Percentiles rank a stretch among this genome's conserved stretches.
Evolutionary conservation across 768 basidiomycete genomes (phyloP).

Genomic region (Clavaria fumosa): DNA sequence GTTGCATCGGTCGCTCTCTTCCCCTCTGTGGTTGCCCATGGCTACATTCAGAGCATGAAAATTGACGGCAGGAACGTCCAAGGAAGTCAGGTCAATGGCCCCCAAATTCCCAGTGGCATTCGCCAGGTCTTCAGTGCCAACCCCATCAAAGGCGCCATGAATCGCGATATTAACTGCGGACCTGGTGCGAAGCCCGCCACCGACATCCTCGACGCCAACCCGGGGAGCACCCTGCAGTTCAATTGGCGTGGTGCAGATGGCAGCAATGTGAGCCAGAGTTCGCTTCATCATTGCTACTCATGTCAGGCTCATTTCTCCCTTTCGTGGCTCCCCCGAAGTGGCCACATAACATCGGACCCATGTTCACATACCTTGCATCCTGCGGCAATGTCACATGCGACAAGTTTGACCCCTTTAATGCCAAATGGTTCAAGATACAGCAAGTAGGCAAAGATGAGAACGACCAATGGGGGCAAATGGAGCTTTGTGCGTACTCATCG

Average conservation of each 20-base stretch:
- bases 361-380: conserved; percentile 59
- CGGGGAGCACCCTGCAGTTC: conserved; percentile 40
- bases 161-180: conserved; percentile 47
- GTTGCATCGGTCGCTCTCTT: conserved; percentile 1
- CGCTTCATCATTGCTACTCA: no score
- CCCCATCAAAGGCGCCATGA: conserved; percentile 39
- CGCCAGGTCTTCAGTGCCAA: conserved; percentile 24
- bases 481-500: conserved; percentile 16
- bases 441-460: conserved; percentile 29
- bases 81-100: conserved; percentile 20
- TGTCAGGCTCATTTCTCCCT: background rate
- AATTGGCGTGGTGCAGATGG: conserved; percentile 36
- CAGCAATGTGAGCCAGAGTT: conserved; percentile 26
- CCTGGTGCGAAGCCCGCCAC: conserved; percentile 32
- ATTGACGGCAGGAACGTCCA: conserved; percentile 25
- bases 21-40: conserved; percentile 29
- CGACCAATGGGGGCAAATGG: conserved; percentile 36
- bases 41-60: conserved; percentile 24
- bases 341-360: conserved; percentile 48
- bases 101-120: conserved; percentile 21
- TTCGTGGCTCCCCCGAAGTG: conserved; percentile 13
- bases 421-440: conserved; percentile 64
- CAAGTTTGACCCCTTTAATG: conserved; percentile 38
- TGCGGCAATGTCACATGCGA: conserved; percentile 44
- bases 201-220: conserved; percentile 38